phyloP scores from a whole-genome alignment of 129 eudicot genomes.

The Tagetes patula region DNA sequence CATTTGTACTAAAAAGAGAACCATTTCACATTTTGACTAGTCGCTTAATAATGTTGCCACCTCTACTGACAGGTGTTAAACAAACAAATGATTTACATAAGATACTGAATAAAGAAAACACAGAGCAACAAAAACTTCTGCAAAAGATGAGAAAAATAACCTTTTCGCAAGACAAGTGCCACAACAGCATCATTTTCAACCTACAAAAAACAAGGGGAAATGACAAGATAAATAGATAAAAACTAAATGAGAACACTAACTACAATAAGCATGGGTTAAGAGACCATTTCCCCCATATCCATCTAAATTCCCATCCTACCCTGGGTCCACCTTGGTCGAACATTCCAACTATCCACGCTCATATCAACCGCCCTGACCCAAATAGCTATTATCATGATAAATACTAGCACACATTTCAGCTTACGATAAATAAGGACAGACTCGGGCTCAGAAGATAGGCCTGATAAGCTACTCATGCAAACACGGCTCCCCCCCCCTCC shows the following conservation, averaged over 20 bases:
- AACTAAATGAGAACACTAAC: background rate
- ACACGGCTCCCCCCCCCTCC: background rate
- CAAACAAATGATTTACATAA: constrained; percentile 1
- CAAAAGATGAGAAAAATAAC: constrained; percentile 38
- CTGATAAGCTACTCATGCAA: too few species aligned
- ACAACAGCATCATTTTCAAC: constrained; percentile 97
- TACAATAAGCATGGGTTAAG: background rate
- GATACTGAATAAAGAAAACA: background rate
- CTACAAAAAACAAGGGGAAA: constrained; percentile 41
- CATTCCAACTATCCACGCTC: background rate
- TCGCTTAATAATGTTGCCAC: background rate
- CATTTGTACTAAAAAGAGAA: background rate
- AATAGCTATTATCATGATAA: background rate
- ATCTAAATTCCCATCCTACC: background rate
- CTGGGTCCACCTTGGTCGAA: background rate
- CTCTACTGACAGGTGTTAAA: constrained; percentile 11
- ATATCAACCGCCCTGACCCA: background rate
- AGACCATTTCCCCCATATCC: background rate
- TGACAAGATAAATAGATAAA: constrained; percentile 5
- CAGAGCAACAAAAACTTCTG: background rate
- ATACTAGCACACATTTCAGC: background rate
- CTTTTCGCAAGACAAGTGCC: constrained; percentile 94
- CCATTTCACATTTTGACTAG: background rate
- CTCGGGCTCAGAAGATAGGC: background rate
- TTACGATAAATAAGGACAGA: background rate